Base-by-base conservation (phyloP, 2,329 filamentous ascomycete genomes). In the Graphilbum fragrans region DNA sequence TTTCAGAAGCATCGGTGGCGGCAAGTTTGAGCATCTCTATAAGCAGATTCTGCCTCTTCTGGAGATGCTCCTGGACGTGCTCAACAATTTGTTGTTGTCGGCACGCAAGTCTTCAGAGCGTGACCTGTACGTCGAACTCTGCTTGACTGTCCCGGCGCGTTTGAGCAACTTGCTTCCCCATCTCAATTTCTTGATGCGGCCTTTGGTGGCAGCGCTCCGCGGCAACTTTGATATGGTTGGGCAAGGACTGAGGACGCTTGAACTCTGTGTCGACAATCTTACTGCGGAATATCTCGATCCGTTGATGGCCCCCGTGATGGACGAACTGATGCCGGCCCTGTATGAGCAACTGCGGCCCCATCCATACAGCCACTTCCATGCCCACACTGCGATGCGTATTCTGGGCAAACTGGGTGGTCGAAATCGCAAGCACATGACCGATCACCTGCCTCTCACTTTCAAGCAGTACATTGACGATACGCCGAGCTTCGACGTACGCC, bases 261-360 rank as follows among this genome's bases (percentile, higher is more conserved):
- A 99, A 55, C 74, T 99, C 2, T 99, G 92, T 54, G 92, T 99
- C 17, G 92, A 99, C 49, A 99, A 99, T 52, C 72, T 99, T 0
- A 98, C 93, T 0, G 90, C 92, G 0, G 92, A 98, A 54, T 99
- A 98, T 55, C 67, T 99, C 14, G 92, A 99, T 52, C 93, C 92
- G 0, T 96, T 99, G 53, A 98, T 98, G 90, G 86, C 90, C 2
- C 93, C 92, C 0, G 93, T 96, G 21, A 96, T 99, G 59, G 90
- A 98, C 53, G 92, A 99, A 56, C 69, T 99, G 35, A 98, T 98
- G 92, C 92, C 87, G 37, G 90, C 90, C 1, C 70, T 99, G 1
- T 98, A 94, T 71, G 88, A 95, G 48, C 93, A 98, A 58, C 71
- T 99, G 34, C 84, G 83, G 52, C 93, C 92, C 8, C 82, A 88